Base-by-base conservation (phyloP, 176 grass and related monocot species). In the Oryza meridionalis region DNA sequence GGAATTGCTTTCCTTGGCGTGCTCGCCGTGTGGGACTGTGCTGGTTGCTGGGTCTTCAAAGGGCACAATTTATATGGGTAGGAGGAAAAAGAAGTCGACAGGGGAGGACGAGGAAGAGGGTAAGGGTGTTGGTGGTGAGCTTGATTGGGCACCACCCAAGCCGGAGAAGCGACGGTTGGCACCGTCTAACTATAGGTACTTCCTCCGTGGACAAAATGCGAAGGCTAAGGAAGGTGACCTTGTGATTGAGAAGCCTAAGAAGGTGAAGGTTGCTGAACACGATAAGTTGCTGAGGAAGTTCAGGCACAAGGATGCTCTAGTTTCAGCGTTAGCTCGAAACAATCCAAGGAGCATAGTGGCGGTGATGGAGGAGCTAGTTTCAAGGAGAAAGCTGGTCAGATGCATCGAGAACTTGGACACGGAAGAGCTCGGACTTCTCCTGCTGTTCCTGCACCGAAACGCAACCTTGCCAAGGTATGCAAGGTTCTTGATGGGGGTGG, bases 311-410 rank as follows among this genome's bases (percentile, higher is more conserved):
- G 93, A 98, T 7, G 93, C 93, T 24, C 91, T 98, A 21, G 85
- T 95, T 72, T 82, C 89, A 13, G 93, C 84, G 1, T 77, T 98
- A 53, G 81, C 47, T 80, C 88, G 79, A 72, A 95, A 92, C 69
- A 91, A 92, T 13, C 69, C 91, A 0, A 89, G 51, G 61, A 83
- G 77, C 22, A 64, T 79, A 32, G 81, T 95, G 38, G 89, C 93
- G 67, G 96, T 98, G 17, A 88, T 98, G 87, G 96, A 95, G 87
- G 96, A 98, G 85, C 63, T 98, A 9, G 85, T 98, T 4, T 69
- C 91, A 10, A 93, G 96, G 80, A 98, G 85, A 82, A 98, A 95
- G 86, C 88, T 98, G 43, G 62, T 95, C 44, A 87, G 73, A 16
- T 89, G 85, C 62, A 61, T 98, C 43, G 82, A 27, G 19, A 98